Evolutionary conservation across 2,329 filamentous ascomycete species (phyloP).

Genomic region (Exophiala mesophila): DNA sequence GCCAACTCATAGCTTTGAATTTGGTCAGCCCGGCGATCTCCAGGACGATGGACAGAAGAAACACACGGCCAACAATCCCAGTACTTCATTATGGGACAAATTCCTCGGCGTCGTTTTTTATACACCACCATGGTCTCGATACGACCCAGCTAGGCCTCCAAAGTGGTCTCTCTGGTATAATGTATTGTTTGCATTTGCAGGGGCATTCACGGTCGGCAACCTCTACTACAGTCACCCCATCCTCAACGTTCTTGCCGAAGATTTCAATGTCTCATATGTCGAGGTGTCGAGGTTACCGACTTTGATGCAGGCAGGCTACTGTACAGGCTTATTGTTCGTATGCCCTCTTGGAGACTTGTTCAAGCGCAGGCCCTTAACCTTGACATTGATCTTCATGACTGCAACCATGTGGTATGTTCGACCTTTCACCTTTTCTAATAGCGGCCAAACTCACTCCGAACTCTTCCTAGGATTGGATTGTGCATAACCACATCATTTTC

Average conservation of each 20-base stretch:
- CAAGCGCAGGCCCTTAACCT: slow-evolving; percentile 60
- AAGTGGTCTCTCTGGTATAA: slow-evolving; percentile 65
- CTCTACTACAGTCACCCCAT: slow-evolving; percentile 67
- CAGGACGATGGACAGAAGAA: no score
- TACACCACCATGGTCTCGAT: slow-evolving; percentile 64
- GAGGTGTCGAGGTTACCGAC: slow-evolving; percentile 65
- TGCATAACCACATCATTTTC: slow-evolving; percentile 63
- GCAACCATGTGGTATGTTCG: slow-evolving; percentile 60
- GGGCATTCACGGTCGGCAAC: slow-evolving; percentile 69
- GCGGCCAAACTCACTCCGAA: no score
- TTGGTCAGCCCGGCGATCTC: no score
- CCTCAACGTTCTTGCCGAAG: slow-evolving; percentile 65
- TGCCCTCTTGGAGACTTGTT: slow-evolving; percentile 71
- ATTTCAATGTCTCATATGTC: slow-evolving; percentile 67
- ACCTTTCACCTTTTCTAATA: no score
- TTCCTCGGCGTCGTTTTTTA: slow-evolving; percentile 34
- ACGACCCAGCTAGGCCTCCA: slow-evolving; percentile 61
- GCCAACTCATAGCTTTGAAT: no score
- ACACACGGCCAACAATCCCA: no score
- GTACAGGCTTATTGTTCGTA: slow-evolving; percentile 65
- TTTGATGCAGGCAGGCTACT: slow-evolving; percentile 74
- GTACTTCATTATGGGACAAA: slow-evolving; percentile 5
- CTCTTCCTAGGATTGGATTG: slow-evolving; percentile 52
- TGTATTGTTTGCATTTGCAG: slow-evolving; percentile 39
- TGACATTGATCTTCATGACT: slow-evolving; percentile 63